Base-by-base conservation (phyloP, 2,329 filamentous ascomycete species). In the Juglanconis sp. region DNA sequence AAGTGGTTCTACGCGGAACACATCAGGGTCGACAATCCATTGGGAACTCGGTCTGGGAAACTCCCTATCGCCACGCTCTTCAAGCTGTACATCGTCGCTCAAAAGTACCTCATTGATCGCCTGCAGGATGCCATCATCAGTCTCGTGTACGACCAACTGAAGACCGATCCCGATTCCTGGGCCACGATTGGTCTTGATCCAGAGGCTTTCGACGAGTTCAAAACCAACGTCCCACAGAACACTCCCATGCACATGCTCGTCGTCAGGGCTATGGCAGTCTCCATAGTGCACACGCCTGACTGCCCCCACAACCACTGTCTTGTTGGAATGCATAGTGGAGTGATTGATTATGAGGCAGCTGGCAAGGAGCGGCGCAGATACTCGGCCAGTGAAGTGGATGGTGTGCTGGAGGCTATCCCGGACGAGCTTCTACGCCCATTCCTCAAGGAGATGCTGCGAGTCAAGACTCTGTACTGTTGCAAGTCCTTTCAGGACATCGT, bases 1-100 rank as follows among this genome's bases (percentile, higher is more conserved):
- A 64, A 71, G 47, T 74, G 69, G 47, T 57, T 74, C 0, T 74
- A 74, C 58, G 69, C 36, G 3, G 31, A 32, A 4, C 49, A 44
- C 17, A 11, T 40, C 11, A 11, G 34, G 13, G 13, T 30, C 35
- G 10, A 35, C 1, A 3, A 8, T 47, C 34, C 34, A n/a, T 38
- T 53, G 36, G 17, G 17, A 24, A 24, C 17, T 24, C 17, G 17
- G 17, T 24, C 17, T 24, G 17, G 17, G 17, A 24, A 24, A 32
- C 2, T 40, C 46, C 13, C 24, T 9, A 11, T 4, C 2, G n/a
- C 15, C 8, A 2, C n/a, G 1, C 30, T 55, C 15, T 40, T 59
- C 17, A 13, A 31, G 5, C 13, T 60, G 4, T 60, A 60, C 31
- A 35, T 15, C 2, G 36, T 60, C 11, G 57, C 52, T 7, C 15